phyloP scores from a whole-genome alignment of 2,329 filamentous ascomycete species.

The Aspergillus caelatus region DNA sequence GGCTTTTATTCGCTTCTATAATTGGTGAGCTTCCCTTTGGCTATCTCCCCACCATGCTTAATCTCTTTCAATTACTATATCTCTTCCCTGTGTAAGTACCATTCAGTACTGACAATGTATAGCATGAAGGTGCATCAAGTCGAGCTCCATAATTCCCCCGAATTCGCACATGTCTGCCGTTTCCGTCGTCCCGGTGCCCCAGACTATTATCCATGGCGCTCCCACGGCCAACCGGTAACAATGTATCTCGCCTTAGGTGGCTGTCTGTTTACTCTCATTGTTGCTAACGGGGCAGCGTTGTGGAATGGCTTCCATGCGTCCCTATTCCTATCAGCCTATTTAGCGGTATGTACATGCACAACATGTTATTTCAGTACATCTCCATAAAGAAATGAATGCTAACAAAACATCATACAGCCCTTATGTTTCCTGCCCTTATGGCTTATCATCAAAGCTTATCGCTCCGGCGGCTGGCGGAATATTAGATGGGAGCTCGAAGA shows the following conservation, averaged over 20 bases:
- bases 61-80: too few species aligned
- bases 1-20: slow-evolving; percentile 46
- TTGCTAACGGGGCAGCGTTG: slow-evolving; percentile 38
- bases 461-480: slow-evolving; percentile 17
- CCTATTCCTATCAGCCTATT: slow-evolving; percentile 43
- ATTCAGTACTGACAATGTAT: too few species aligned
- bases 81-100: too few species aligned
- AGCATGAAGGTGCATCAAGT: slow-evolving; percentile 11
- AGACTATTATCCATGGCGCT: slow-evolving; percentile 44
- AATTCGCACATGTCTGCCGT: slow-evolving; percentile 16
- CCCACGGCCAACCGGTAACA: slow-evolving; percentile 42
- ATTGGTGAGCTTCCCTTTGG: slow-evolving; percentile 25
- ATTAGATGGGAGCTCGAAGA: slow-evolving; percentile 36
- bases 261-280: slow-evolving; percentile 40
- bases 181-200: slow-evolving; percentile 9
- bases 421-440: slow-evolving; percentile 34
- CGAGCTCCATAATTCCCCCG: slow-evolving; percentile 9
- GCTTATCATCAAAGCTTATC: slow-evolving; percentile 28
- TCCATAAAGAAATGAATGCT: too few species aligned
- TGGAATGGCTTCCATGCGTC: slow-evolving; percentile 40
- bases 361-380: neutral
- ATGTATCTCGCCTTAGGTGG: slow-evolving; percentile 40
- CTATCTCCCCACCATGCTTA: too few species aligned
- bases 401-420: too few species aligned
- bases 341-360: slow-evolving; percentile 35